Evolutionary conservation across 148 eudicot genomes (phyloP).

Genomic region (Rhododendron ovatum): DNA sequence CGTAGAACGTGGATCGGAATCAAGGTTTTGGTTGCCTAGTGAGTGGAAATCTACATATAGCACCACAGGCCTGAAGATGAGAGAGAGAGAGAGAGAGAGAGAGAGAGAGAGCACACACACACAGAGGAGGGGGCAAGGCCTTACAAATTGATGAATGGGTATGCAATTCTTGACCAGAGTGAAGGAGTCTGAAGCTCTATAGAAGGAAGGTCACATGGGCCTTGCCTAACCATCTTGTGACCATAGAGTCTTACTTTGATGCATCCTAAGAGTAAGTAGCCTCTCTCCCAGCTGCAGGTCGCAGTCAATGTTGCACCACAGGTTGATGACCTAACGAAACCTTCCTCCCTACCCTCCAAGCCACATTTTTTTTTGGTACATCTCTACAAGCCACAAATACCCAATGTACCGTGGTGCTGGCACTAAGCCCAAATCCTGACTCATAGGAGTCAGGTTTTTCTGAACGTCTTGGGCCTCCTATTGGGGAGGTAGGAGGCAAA

Average conservation of each 20-base stretch:
- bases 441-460: neutral
- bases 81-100: neutral
- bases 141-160: neutral
- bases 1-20: neutral
- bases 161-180: neutral
- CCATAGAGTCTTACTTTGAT: neutral
- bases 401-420: neutral
- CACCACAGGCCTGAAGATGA: neutral
- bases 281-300: neutral
- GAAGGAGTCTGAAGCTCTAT: neutral
- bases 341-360: neutral
- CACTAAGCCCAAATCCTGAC: neutral
- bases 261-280: neutral
- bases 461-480: neutral
- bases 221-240: neutral
- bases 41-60: neutral
- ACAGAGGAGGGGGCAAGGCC: neutral
- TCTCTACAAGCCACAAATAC: no score
- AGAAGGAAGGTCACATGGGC: neutral
- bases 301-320: neutral
- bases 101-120: neutral
- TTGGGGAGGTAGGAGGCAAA: neutral
- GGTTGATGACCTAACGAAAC: neutral
- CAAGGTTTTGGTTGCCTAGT: neutral
- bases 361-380: neutral